Conservation (phyloP, 73 alveolate species). For the Diophrys appendiculata region DNA sequence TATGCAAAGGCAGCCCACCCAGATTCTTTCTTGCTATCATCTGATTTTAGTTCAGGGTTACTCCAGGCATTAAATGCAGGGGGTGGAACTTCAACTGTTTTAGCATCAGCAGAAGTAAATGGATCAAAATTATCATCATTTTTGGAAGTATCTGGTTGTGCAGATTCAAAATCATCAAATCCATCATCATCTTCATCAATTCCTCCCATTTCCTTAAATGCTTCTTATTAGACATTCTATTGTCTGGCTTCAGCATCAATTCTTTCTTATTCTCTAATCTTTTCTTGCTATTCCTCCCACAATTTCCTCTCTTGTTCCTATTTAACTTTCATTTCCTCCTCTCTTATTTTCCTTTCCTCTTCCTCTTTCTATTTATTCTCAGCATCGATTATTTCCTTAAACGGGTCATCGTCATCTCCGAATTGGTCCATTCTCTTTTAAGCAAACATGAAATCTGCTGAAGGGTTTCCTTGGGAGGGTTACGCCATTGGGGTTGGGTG, state of each 20-base stretch:
- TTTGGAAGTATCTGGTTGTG: neutral
- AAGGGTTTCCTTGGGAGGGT: neutral
- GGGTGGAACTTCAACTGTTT: neutral
- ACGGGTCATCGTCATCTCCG: neutral
- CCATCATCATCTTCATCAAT: neutral
- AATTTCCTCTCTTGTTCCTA: neutral
- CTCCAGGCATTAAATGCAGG: neutral
- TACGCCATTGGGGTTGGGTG: neutral
- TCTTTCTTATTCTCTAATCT: neutral
- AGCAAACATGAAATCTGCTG: neutral
- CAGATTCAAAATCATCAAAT: neutral
- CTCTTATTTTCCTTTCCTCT: neutral
- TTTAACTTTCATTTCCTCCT: neutral
- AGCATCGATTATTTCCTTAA: neutral
- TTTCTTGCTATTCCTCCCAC: neutral
- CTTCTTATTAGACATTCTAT: too few species aligned
- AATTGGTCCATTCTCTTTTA: neutral
- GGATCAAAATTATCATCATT: neutral
- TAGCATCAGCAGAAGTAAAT: neutral
- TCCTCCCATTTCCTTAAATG: too few species aligned
- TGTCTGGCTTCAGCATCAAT: neutral
- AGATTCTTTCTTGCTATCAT: too few species aligned
- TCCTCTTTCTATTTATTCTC: neutral
- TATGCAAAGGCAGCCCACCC: slow-evolving; percentile 1
- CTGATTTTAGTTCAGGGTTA: neutral